A percentile compares a stretch with the other conserved stretches of the same genome.
These are phyloP conservation scores for Fusarium scirpi DNA, from an alignment of 2,329 filamentous ascomycete genomes.

Conservation along the genomic window DNA sequence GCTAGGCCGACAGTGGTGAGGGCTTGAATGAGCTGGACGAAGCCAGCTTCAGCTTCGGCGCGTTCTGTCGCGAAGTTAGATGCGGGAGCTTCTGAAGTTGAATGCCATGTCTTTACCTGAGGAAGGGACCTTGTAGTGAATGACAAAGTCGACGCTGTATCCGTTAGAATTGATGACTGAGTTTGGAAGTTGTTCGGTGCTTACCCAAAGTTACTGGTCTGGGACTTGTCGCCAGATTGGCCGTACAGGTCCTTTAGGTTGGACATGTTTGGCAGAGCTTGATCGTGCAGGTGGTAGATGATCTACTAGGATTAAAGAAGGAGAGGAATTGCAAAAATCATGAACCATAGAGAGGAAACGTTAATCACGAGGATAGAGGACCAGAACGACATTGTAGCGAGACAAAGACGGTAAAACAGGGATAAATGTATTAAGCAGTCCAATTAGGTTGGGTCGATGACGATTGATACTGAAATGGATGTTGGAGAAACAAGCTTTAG, in stretches of 20 bases:
- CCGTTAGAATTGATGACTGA: slow-evolving; percentile 23
- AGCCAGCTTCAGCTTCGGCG: slow-evolving; percentile 76
- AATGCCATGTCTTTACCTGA: slow-evolving; percentile 63
- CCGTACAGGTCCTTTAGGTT: slow-evolving; percentile 50
- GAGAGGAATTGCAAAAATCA: background rate
- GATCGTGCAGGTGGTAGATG: slow-evolving; percentile 13
- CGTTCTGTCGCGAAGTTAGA: slow-evolving; percentile 63
- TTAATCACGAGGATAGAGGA: background rate
- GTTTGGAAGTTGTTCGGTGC: slow-evolving; percentile 22
- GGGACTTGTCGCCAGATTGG: slow-evolving; percentile 44
- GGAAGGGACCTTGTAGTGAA: slow-evolving; percentile 79
- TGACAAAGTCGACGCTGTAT: slow-evolving; percentile 84
- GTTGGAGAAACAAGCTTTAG: slow-evolving; percentile 45
- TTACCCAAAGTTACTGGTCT: slow-evolving; percentile 58
- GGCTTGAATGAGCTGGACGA: slow-evolving; percentile 80
- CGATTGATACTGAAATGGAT: slow-evolving; percentile 20
- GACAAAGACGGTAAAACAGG: slow-evolving; percentile 32
- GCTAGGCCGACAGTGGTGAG: slow-evolving; percentile 84
- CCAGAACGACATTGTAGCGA: slow-evolving; percentile 2
- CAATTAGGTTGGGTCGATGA: slow-evolving; percentile 37
- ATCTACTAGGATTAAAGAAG: background rate
- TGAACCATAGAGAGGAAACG: background rate
- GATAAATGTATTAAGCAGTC: slow-evolving; percentile 24
- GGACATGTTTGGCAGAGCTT: slow-evolving; percentile 48
- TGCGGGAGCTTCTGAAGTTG: background rate